Base-by-base conservation (phyloP, 805 yeast genomes). In the Barnettozyma botsteinii region DNA sequence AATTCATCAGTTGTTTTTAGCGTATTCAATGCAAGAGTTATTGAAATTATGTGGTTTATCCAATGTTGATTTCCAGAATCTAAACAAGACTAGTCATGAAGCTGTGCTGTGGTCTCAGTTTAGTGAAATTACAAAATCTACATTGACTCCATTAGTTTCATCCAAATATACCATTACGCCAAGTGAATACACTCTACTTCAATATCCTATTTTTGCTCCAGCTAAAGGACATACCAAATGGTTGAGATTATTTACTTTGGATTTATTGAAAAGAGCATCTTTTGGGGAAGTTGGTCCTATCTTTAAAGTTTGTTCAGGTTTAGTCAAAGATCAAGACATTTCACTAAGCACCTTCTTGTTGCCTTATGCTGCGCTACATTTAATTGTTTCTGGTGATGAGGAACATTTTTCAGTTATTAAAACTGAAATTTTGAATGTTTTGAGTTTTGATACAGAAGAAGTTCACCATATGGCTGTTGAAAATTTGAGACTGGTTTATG, bases 21-120 rank as follows among this genome's bases (percentile, higher is more conserved):
- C 96, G 0, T 83, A 76, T 59, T 83, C 91, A 0, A 85, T 93
- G 75, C 99, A 93, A 57, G 93, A 87, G 47, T 79, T 81, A 35
- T 62, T 93, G 37, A 78, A 78, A 47, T 71, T 77, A 13, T 69
- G 87, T 55, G 79, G 74, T 3, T 60, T 79, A 18, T 46, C 54
- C 8, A 50, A 59, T 7, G 57, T 67, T 54, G 59, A 62, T 36
- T 37, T 61, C 3, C 47, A 50, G 17, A 41, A 45, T 8, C 50
- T 52, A 5, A 61, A 57, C 5, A 22, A 41, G 1, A 38, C 22
- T n/a, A 47, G 55, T 13, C 59, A 61, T 11, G 63, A 63, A 19
- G 55, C 49, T 20, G 48, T 53, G 5, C 63, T 79, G 2, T 85
- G 95, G 94, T 62, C 68, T 13, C 66, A 65, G 40, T 76, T 87